Conservation (phyloP, 2,329 filamentous ascomycete species). For the Parasarocladium wereldwijsianum region DNA sequence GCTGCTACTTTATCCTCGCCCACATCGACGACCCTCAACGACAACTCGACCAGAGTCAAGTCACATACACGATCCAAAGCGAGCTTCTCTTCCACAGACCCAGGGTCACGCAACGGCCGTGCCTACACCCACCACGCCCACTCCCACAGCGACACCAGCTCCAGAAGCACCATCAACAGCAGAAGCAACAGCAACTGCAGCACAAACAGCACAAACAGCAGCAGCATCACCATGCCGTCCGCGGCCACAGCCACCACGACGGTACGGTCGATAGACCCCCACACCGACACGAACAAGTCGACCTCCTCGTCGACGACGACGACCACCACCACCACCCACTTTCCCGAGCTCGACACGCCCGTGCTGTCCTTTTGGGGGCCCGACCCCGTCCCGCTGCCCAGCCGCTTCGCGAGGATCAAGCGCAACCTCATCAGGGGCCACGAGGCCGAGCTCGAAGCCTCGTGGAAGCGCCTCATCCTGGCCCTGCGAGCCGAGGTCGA, state of each 20-base stretch:
- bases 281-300: slow-evolving; percentile 1
- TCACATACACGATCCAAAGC: neutral
- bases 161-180: neutral
- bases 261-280: neutral
- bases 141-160: slow-evolving; percentile 2
- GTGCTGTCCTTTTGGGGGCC: slow-evolving; percentile 42
- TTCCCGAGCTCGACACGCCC: slow-evolving; percentile 27
- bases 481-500: slow-evolving; percentile 36
- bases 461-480: slow-evolving; percentile 37
- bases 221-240: slow-evolving; percentile 4
- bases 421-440: slow-evolving; percentile 36
- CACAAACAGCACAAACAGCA: neutral
- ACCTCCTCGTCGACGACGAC: slow-evolving; percentile 1
- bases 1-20: neutral
- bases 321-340: neutral
- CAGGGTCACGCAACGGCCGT: slow-evolving; percentile 3
- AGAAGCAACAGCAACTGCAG: neutral
- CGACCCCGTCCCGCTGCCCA: slow-evolving; percentile 42
- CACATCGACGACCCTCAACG: neutral
- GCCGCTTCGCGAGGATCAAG: slow-evolving; percentile 42
- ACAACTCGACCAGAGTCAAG: neutral
- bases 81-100: neutral
- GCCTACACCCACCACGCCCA: slow-evolving; percentile 1
- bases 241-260: slow-evolving; percentile 1
- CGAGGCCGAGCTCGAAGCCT: slow-evolving; percentile 37